phyloP scores from a whole-genome alignment of 495 filamentous ascomycete genomes.

The Opeltia flavorubescens region DNA sequence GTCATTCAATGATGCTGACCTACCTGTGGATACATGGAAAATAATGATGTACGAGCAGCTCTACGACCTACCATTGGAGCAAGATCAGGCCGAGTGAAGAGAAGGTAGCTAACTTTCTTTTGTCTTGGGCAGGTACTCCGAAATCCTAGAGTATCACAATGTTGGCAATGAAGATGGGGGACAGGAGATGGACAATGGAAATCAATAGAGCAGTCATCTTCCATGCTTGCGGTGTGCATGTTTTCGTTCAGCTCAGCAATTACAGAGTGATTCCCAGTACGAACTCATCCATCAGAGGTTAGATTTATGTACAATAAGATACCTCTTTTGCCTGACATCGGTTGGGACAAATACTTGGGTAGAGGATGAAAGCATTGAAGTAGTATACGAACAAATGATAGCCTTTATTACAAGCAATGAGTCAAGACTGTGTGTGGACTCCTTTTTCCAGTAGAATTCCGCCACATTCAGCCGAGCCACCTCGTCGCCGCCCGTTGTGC shows the following conservation, averaged over 20 bases:
- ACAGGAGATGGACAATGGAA: slow-evolving; percentile 21
- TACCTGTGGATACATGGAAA: slow-evolving; percentile 99
- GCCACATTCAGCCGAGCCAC: not conserved
- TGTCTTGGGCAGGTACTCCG: slow-evolving; percentile 67
- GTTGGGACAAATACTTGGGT: not conserved
- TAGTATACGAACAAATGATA: not conserved
- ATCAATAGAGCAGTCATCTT: slow-evolving; percentile 9
- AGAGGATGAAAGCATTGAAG: not conserved
- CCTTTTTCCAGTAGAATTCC: not conserved
- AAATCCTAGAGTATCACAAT: slow-evolving; percentile 98
- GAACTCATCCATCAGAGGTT: not conserved
- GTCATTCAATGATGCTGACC: slow-evolving; percentile 98
- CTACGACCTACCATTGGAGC: slow-evolving; percentile 11
- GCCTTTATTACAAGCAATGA: not conserved
- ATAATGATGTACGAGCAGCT: slow-evolving; percentile 84
- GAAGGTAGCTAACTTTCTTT: slow-evolving; percentile 18
- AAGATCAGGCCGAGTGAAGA: slow-evolving; percentile 5
- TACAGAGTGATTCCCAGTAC: not conserved
- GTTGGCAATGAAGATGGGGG: slow-evolving; percentile 43
- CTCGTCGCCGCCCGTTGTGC: not conserved
- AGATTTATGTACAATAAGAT: not conserved
- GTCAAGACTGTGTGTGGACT: not conserved
- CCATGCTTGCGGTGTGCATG: no score
- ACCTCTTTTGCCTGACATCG: not conserved
- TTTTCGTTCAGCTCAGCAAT: no score